Conservation (phyloP, 129 eudicot genomes). For the Kitagawia praeruptora region DNA sequence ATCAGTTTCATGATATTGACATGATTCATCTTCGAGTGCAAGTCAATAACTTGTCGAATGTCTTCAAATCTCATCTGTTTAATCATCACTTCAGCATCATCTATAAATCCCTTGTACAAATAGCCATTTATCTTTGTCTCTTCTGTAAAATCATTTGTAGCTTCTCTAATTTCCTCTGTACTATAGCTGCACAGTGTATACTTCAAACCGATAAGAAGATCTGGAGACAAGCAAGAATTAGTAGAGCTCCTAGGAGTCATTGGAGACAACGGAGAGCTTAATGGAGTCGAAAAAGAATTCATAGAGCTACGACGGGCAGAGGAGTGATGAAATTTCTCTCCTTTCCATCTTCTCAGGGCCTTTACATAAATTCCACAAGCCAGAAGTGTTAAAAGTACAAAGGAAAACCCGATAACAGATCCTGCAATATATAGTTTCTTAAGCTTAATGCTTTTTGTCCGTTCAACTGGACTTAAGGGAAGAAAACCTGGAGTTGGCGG, state of each 20-base stretch:
- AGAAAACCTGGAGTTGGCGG: slow-evolving; percentile 61
- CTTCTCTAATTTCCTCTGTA: slow-evolving; percentile 43
- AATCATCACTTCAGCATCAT: slow-evolving; percentile 42
- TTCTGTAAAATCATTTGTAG: slow-evolving; percentile 39
- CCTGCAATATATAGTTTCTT: slow-evolving; percentile 38
- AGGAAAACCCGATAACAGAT: slow-evolving; percentile 30
- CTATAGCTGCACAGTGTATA: slow-evolving; percentile 50
- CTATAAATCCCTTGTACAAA: slow-evolving; percentile 44
- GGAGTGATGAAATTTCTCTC: slow-evolving; percentile 22
- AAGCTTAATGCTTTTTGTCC: slow-evolving; percentile 22
- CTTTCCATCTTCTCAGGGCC: slow-evolving; percentile 38
- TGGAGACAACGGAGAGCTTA: slow-evolving; percentile 37
- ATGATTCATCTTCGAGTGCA: slow-evolving; percentile 64
- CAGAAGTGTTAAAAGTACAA: slow-evolving; percentile 25
- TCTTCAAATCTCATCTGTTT: slow-evolving; percentile 45
- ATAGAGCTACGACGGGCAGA: slow-evolving; percentile 34
- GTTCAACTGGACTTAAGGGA: slow-evolving; percentile 31
- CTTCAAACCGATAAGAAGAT: slow-evolving; percentile 52
- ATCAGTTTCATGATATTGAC: slow-evolving; percentile 52
- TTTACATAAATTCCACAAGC: slow-evolving; percentile 46
- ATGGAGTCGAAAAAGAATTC: slow-evolving; percentile 46
- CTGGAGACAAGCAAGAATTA: slow-evolving; percentile 74
- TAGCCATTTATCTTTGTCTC: slow-evolving; percentile 24
- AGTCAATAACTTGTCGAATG: slow-evolving; percentile 52
- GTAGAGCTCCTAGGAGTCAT: slow-evolving; percentile 50